Evolutionary conservation across 208 protist species (phyloP), one percentile per base, ranked within the genome.

Genomic region (Endotrypanum monterogeii): DNA sequence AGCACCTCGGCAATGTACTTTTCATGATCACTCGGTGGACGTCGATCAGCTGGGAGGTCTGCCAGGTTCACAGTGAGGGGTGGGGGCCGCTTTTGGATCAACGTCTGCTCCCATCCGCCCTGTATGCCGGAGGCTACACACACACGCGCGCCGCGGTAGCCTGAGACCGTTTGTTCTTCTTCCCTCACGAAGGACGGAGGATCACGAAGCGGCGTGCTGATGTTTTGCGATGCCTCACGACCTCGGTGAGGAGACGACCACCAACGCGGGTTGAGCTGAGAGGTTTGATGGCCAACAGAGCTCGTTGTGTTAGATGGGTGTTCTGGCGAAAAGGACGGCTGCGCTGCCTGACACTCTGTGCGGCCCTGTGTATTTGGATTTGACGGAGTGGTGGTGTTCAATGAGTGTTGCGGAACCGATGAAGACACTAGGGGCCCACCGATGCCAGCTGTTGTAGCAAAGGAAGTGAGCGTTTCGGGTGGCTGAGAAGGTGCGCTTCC

Each of bases 1-100:
- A 85, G 69, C 32, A 88, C 82, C 76, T 90, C 81, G 6, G 76
- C 63, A 23, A 84, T 73, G 78, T 89, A 89, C 16, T 25, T 63
- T 70, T 84, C 88, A 67, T 85, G 85, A 8, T 78, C 79, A 71
- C 78, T 57, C 37, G 72, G 72, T 35, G 50, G 44, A 8, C 72
- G 72, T 28, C 44, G 74, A 50, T 73, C 79, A 20, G 79, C 74
- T 4, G 73, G 73, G 20, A 73, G 61, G 20, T 78, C 72, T 9
- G 78, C 72, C 16, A 83, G 72, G 41, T 74, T 78, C 11, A 44
- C 11, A 48, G 79, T 75, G 30, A 79, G 74, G 50, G 67, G 76
- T 18, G 76, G 65, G 18, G 69, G 73, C 0, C 74, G 79, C 65
- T 75, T 46, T 46, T 37, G 51, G 61, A 74, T 63, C 25, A 69